A percentile compares a stretch with the other conserved stretches of the same genome.
Evolutionary conservation across 2,329 filamentous ascomycete species (phyloP).

Genomic region (Nemania bipapillata): DNA sequence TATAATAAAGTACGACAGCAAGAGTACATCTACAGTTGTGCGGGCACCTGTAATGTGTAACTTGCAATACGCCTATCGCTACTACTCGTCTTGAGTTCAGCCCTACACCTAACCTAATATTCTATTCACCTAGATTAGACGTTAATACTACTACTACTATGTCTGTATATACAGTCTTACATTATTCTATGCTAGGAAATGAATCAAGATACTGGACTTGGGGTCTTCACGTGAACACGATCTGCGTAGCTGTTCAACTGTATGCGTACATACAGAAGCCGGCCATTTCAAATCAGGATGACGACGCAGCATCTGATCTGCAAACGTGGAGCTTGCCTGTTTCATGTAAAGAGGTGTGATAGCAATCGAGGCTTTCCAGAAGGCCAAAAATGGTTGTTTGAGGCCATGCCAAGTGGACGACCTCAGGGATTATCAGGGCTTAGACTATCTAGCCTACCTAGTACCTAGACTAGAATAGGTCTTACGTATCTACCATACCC

Average conservation of each 20-base stretch:
- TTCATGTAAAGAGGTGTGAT: constrained; percentile 34
- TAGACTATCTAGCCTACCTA: background rate
- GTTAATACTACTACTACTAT: too few relatives aligned
- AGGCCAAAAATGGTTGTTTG: constrained; percentile 13
- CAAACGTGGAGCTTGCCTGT: constrained; percentile 26
- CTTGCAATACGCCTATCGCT: background rate
- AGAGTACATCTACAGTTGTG: background rate
- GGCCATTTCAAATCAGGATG: constrained; percentile 16
- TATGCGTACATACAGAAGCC: background rate
- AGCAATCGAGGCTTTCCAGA: constrained; percentile 25
- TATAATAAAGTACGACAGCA: background rate
- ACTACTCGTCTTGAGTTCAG: too few relatives aligned
- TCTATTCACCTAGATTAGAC: too few relatives aligned
- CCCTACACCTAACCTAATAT: too few relatives aligned
- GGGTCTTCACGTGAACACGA: background rate
- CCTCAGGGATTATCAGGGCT: constrained; percentile 18
- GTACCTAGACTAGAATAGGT: background rate
- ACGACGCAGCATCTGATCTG: constrained; percentile 27
- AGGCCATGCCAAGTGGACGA: constrained; percentile 20
- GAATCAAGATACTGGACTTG: too few relatives aligned
- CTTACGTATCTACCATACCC: background rate
- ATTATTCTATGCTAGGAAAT: too few relatives aligned
- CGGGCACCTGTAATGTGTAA: background rate
- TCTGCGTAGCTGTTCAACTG: background rate
- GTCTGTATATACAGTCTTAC: too few relatives aligned